These are phyloP conservation scores for Trichosporon ovoides DNA, from an alignment of 1,284 basidiomycete genomes.

Conservation along the genomic window DNA sequence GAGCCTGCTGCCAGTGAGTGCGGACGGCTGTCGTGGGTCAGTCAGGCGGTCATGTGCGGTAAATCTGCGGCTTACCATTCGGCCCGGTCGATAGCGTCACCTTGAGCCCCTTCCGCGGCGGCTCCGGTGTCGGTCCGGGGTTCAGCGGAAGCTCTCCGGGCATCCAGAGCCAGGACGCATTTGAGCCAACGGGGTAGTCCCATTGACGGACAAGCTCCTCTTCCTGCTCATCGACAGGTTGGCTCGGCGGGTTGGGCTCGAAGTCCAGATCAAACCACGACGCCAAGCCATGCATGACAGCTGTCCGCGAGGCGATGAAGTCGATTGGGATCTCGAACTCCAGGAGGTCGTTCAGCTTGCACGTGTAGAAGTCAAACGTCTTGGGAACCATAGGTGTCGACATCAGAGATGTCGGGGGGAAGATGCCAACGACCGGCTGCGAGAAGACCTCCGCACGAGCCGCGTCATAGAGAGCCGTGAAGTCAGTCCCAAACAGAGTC, in stretches of 20 bases:
- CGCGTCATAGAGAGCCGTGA: slow-evolving; percentile 37
- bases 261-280: slow-evolving; percentile 49
- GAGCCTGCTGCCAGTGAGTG: slow-evolving; percentile 49
- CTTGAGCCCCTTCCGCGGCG: slow-evolving; percentile 38
- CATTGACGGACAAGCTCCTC: slow-evolving; percentile 20
- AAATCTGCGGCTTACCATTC: slow-evolving; percentile 30
- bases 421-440: slow-evolving; percentile 50
- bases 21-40: slow-evolving; percentile 32
- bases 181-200: slow-evolving; percentile 29
- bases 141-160: slow-evolving; percentile 39
- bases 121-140: slow-evolving; percentile 37
- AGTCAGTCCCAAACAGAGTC: slow-evolving; percentile 48
- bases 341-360: slow-evolving; percentile 39
- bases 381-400: slow-evolving; percentile 37
- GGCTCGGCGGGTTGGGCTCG: slow-evolving; percentile 20
- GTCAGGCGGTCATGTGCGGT: background rate
- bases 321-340: slow-evolving; percentile 44
- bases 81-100: slow-evolving; percentile 46
- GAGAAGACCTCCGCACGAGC: slow-evolving; percentile 45
- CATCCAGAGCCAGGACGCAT: slow-evolving; percentile 36
- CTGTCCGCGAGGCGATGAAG: slow-evolving; percentile 43
- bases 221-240: slow-evolving; percentile 10
- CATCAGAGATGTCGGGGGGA: slow-evolving; percentile 44
- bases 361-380: slow-evolving; percentile 47
- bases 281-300: slow-evolving; percentile 47